phyloP scores from a whole-genome alignment of 495 filamentous ascomycete genomes.

The Lasiosphaeria ovina region DNA sequence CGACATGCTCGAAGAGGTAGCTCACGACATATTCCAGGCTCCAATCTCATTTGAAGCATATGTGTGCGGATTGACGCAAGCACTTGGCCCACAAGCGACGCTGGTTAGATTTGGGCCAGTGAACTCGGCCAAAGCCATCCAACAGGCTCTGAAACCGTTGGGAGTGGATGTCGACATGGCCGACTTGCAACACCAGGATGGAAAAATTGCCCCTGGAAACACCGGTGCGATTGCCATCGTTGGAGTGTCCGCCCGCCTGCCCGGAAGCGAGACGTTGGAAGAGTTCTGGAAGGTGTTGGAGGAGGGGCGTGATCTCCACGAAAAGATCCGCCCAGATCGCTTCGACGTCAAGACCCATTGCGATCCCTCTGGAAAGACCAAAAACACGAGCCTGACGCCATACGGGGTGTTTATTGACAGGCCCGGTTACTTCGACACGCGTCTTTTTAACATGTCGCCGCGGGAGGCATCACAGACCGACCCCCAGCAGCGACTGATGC shows the following conservation, averaged over 20 bases:
- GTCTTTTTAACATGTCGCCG: slow-evolving; percentile 85
- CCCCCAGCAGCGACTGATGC: slow-evolving; percentile 71
- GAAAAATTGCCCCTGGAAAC: background rate
- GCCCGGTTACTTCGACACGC: slow-evolving; percentile 71
- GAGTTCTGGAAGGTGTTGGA: slow-evolving; percentile 63
- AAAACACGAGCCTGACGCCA: slow-evolving; percentile 67
- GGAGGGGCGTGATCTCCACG: slow-evolving; percentile 52
- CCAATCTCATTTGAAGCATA: slow-evolving; percentile 12
- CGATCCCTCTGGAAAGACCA: slow-evolving; percentile 63
- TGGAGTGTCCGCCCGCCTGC: slow-evolving; percentile 63
- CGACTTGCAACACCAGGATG: background rate
- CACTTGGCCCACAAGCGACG: slow-evolving; percentile 1
- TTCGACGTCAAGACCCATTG: slow-evolving; percentile 70
- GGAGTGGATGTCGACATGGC: slow-evolving; percentile 1
- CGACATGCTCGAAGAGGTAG: slow-evolving; percentile 1
- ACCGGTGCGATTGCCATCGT: slow-evolving; percentile 56
- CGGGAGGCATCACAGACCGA: slow-evolving; percentile 78
- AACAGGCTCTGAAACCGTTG: background rate
- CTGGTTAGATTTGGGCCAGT: slow-evolving; percentile 12
- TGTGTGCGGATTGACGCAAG: background rate
- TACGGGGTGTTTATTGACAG: slow-evolving; percentile 78
- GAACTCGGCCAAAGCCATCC: slow-evolving; percentile 17
- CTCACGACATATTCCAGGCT: slow-evolving; percentile 15
- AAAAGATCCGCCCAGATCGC: slow-evolving; percentile 59
- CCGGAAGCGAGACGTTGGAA: slow-evolving; percentile 54